These are phyloP conservation scores for Diophrys appendiculata DNA, from an alignment of 73 alveolate genomes.

Conservation along the genomic window DNA sequence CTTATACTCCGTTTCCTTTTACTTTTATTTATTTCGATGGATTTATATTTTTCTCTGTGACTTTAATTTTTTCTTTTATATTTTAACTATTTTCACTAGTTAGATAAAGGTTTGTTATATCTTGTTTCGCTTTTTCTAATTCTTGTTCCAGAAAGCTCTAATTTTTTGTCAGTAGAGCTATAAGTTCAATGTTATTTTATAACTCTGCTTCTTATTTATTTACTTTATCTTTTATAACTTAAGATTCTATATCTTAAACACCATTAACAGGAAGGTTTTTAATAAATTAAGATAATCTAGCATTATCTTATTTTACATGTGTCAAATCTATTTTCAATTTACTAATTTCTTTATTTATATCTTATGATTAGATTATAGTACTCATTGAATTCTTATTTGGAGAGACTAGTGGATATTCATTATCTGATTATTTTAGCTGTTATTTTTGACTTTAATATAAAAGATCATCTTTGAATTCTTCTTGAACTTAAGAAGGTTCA, in stretches of 20 bases:
- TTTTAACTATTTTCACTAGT: background rate
- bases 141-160: background rate
- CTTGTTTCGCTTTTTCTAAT: background rate
- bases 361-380: background rate
- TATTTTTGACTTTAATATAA: background rate
- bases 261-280: background rate
- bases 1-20: background rate
- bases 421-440: background rate
- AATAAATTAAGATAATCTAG: background rate
- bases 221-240: background rate
- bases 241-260: background rate
- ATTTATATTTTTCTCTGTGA: background rate
- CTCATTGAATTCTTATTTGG: background rate
- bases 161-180: background rate
- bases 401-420: background rate
- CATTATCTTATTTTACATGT: background rate
- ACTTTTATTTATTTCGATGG: background rate
- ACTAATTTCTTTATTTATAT: background rate
- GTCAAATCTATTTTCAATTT: background rate
- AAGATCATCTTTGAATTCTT: background rate
- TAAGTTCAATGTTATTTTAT: background rate
- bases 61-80: background rate
- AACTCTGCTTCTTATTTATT: background rate
- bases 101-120: too few relatives aligned
- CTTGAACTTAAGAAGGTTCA: background rate